Evolutionary conservation across 768 basidiomycete genomes (phyloP).

Genomic region (Paxillus rubicundulus): DNA sequence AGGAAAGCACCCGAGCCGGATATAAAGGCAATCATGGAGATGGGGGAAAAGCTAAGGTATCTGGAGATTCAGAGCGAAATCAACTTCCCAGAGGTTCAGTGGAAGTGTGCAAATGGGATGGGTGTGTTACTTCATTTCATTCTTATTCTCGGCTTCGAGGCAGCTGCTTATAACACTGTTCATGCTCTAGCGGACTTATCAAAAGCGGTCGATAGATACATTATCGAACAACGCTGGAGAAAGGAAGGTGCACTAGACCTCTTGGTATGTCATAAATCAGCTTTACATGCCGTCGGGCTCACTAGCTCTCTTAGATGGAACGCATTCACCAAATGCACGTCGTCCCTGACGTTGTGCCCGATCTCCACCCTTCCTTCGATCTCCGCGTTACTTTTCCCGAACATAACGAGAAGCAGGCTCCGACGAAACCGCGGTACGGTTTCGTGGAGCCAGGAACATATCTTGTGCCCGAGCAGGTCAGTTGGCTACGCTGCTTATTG

Average conservation of each 20-base stretch:
- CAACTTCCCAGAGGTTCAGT: conserved; percentile 81
- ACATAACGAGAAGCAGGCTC: conserved; percentile 16
- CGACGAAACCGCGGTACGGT: conserved; percentile 24
- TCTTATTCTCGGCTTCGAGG: neutral
- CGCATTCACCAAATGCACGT: conserved; percentile 89
- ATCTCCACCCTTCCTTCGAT: conserved; percentile 70
- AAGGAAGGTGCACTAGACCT: conserved; percentile 81
- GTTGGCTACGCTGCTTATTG: conserved; percentile 10
- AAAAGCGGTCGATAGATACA: conserved; percentile 70
- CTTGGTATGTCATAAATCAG: conserved; percentile 44
- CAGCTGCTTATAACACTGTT: neutral
- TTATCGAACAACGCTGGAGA: conserved; percentile 83
- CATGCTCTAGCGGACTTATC: conserved; percentile 56
- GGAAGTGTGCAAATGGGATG: conserved; percentile 76
- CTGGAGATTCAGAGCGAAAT: conserved; percentile 78
- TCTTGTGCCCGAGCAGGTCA: conserved; percentile 65
- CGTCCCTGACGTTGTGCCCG: conserved; percentile 80
- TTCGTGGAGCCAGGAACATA: conserved; percentile 71
- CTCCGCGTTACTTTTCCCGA: conserved; percentile 62
- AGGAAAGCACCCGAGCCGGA: conserved; percentile 29
- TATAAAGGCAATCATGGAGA: conserved; percentile 38
- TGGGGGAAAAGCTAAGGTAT: conserved; percentile 51
- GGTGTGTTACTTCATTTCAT: conserved; percentile 45
- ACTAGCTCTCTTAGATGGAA: conserved; percentile 65
- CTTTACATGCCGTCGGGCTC: neutral